A percentile compares a stretch with the other conserved stretches of the same genome.
phyloP scores from a whole-genome alignment of 1,139 yeast genomes.

The Diutina pseudorugosa region DNA sequence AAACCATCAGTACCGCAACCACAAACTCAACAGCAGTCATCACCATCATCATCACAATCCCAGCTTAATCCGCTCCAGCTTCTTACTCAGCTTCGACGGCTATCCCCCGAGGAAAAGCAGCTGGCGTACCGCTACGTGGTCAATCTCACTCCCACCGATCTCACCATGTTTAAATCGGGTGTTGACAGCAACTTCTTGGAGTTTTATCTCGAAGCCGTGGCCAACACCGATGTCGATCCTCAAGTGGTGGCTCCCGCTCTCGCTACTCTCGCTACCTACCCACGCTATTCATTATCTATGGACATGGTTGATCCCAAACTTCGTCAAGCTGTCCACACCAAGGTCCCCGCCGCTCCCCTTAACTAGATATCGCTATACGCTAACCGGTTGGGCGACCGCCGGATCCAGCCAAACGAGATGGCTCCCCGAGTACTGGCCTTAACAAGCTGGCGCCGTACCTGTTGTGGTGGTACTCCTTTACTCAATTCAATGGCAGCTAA shows the following conservation, averaged over 20 bases:
- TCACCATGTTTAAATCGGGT: conserved; percentile 31
- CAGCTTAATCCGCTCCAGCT: conserved; percentile 10
- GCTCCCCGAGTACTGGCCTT: conserved; percentile 7
- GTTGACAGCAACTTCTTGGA: conserved; percentile 45
- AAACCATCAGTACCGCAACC: neutral
- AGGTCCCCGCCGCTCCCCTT: neutral
- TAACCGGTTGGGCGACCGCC: conserved; percentile 34
- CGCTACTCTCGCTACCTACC: neutral
- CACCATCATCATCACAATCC: conserved; percentile 10
- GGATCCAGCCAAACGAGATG: conserved; percentile 18
- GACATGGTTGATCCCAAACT: neutral
- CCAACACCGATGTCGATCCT: conserved; percentile 2
- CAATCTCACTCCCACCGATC: conserved; percentile 15
- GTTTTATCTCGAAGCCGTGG: conserved; percentile 38
- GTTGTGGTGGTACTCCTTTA: conserved; percentile 36
- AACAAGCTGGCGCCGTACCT: conserved; percentile 28
- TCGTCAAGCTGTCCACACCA: neutral
- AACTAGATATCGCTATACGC: conserved; percentile 21
- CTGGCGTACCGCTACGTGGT: conserved; percentile 32
- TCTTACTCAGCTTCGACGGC: conserved; percentile 21
- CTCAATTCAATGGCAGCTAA: conserved; percentile 53
- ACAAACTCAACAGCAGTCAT: neutral
- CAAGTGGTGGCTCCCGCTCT: neutral
- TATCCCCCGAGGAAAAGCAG: conserved; percentile 13
- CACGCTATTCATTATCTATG: neutral